Percentiles rank a stretch among this genome's conserved stretches.
phyloP scores from a whole-genome alignment of 805 yeast genomes.

The Priceomyces fermenticarens region DNA sequence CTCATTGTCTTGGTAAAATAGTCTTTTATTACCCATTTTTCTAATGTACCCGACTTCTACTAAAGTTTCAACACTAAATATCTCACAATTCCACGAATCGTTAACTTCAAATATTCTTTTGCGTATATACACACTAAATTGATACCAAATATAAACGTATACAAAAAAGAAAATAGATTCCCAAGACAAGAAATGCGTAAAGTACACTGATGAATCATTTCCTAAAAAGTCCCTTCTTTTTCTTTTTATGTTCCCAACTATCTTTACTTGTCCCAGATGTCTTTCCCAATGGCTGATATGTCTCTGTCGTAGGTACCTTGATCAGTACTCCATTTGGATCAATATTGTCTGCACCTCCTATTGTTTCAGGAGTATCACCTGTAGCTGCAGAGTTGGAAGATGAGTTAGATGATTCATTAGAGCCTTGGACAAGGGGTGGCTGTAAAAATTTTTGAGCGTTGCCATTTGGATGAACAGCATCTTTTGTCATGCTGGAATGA shows the following conservation, averaged over 20 bases:
- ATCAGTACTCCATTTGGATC: conserved; percentile 11
- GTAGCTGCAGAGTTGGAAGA: conserved; percentile 16
- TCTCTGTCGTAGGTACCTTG: conserved; percentile 13
- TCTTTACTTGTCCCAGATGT: conserved; percentile 16
- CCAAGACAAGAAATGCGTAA: background rate
- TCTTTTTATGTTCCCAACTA: conserved; percentile 16
- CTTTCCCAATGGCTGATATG: conserved; percentile 28
- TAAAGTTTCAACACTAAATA: background rate
- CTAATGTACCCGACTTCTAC: too few species aligned
- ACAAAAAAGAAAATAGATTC: background rate
- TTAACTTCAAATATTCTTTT: background rate
- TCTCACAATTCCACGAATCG: background rate
- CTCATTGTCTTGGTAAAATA: conserved; percentile 55
- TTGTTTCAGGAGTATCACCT: conserved; percentile 22
- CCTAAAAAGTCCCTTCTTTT: conserved; percentile 28
- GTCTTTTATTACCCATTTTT: conserved; percentile 27
- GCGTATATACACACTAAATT: background rate
- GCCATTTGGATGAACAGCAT: conserved; percentile 3
- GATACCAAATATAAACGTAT: background rate
- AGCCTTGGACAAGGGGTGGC: conserved; percentile 10
- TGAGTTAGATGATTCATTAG: conserved; percentile 19
- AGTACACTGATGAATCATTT: conserved; percentile 7
- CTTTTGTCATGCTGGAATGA: background rate
- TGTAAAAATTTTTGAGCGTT: conserved; percentile 17
- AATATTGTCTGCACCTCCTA: conserved; percentile 10